phyloP scores from a whole-genome alignment of 2,329 filamentous ascomycete genomes.

The Colletotrichum sojae region DNA sequence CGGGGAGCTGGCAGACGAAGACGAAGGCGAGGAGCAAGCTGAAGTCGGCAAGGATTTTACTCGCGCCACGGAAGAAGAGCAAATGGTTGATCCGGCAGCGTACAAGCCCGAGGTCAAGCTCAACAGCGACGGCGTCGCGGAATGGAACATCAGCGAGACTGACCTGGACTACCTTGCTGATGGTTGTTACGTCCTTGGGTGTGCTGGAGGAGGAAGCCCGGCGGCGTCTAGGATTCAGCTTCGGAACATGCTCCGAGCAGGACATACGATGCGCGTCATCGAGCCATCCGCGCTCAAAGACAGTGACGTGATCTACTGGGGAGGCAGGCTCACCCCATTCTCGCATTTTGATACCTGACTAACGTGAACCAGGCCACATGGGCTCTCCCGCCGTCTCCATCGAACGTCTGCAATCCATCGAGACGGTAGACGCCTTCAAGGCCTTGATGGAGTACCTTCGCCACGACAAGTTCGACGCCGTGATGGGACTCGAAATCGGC shows the following conservation, averaged over 20 bases:
- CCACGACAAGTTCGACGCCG: slow-evolving; percentile 49
- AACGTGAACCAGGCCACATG: slow-evolving; percentile 45
- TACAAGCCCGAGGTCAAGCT: slow-evolving; percentile 24
- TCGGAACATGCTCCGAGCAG: slow-evolving; percentile 56
- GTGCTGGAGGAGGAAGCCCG: slow-evolving; percentile 59
- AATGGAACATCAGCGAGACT: slow-evolving; percentile 61
- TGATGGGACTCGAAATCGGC: slow-evolving; percentile 71
- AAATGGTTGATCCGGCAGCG: slow-evolving; percentile 54
- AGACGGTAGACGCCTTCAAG: slow-evolving; percentile 54
- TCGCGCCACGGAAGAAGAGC: slow-evolving; percentile 58
- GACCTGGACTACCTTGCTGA: slow-evolving; percentile 62
- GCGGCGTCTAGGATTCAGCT: slow-evolving; percentile 54
- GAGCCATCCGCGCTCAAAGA: slow-evolving; percentile 58
- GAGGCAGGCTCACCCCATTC: slow-evolving; percentile 46
- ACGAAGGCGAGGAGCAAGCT: slow-evolving; percentile 59
- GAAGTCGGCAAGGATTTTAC: slow-evolving; percentile 52
- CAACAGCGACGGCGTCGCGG: slow-evolving; percentile 39
- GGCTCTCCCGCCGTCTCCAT: slow-evolving; percentile 59
- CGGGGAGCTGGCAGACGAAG: slow-evolving; percentile 56
- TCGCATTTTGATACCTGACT: not conserved
- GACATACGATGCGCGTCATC: slow-evolving; percentile 55
- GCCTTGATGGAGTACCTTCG: slow-evolving; percentile 52
- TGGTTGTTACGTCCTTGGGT: slow-evolving; percentile 63
- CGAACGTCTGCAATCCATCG: slow-evolving; percentile 57
- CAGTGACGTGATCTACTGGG: slow-evolving; percentile 59